phyloP scores from a whole-genome alignment of 805 yeast species.

The Wickerhamomyces chambardii region DNA sequence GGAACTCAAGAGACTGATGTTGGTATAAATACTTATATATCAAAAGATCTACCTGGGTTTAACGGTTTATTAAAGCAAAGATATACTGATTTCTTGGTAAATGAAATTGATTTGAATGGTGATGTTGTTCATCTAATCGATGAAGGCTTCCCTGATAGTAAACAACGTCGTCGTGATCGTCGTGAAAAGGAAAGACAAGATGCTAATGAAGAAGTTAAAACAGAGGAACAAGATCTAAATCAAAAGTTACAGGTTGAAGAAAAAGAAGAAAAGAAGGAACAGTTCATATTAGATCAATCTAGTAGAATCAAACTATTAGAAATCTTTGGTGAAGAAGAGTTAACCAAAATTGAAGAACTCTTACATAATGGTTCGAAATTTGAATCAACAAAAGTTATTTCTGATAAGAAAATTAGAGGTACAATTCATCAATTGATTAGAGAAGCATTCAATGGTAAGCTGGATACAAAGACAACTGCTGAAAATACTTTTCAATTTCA shows the following conservation, averaged over 20 bases:
- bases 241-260: constrained; percentile 11
- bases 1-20: constrained; percentile 72
- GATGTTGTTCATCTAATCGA: constrained; percentile 69
- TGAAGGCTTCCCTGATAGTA: constrained; percentile 52
- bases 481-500: constrained; percentile 59
- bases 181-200: constrained; percentile 29
- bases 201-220: no score
- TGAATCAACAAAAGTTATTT: constrained; percentile 47
- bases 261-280: constrained; percentile 13
- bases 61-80: constrained; percentile 77
- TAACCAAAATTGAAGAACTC: constrained; percentile 45
- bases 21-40: constrained; percentile 72
- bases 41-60: constrained; percentile 51
- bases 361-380: constrained; percentile 45
- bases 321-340: constrained; percentile 51
- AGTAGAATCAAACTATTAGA: constrained; percentile 38
- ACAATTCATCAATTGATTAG: constrained; percentile 71
- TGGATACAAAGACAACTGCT: constrained; percentile 75
- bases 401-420: constrained; percentile 69
- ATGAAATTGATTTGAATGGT: constrained; percentile 68
- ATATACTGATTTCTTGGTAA: constrained; percentile 89
- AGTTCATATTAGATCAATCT: constrained; percentile 35
- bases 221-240: constrained; percentile 14
- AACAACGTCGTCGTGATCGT: constrained; percentile 37
- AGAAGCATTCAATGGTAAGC: constrained; percentile 57